Percentiles rank a stretch among this genome's conserved stretches.
These are phyloP conservation scores for Tuber microsphaerosporum DNA, from an alignment of 495 filamentous ascomycete species.

Conservation along the genomic window DNA sequence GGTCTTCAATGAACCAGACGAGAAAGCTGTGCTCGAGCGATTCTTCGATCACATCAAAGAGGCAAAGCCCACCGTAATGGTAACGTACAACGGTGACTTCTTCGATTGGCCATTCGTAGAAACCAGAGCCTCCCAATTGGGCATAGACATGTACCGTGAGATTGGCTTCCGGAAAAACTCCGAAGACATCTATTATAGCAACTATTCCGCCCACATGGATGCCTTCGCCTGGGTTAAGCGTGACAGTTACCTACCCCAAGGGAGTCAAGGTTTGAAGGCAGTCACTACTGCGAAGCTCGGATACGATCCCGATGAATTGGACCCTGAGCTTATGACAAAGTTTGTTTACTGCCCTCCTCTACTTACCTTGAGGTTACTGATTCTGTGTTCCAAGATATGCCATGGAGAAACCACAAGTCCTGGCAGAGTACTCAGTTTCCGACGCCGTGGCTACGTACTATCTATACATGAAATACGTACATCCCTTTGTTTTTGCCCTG, in stretches of 20 bases:
- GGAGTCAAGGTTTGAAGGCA: constrained; percentile 93
- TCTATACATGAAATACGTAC: constrained; percentile 99
- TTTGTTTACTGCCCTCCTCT: constrained; percentile 10
- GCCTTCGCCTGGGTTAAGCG: constrained; percentile 98
- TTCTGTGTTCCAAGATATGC: constrained; percentile 54
- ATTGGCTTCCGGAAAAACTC: constrained; percentile 92
- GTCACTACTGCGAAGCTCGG: constrained; percentile 96
- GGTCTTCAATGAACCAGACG: constrained; percentile 96
- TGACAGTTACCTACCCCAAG: constrained; percentile 95
- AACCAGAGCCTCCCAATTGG: constrained; percentile 77
- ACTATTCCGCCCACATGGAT: constrained; percentile 97
- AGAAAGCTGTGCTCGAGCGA: constrained; percentile 76
- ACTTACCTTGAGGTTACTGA: constrained; percentile 5
- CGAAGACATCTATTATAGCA: constrained; percentile 92
- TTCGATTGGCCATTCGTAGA: constrained; percentile 99
- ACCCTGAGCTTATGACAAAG: constrained; percentile 94
- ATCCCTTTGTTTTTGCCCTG: constrained; percentile 97
- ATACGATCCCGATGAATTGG: constrained; percentile 96
- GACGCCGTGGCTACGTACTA: constrained; percentile 99
- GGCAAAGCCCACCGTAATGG: constrained; percentile 88
- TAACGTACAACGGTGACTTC: constrained; percentile 99
- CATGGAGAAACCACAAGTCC: constrained; percentile 78
- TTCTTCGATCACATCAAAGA: constrained; percentile 96
- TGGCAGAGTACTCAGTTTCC: constrained; percentile 97
- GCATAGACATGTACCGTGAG: constrained; percentile 99